Evolutionary conservation across 2,329 filamentous ascomycete species (phyloP).

Genomic region (Penicillium sp.): DNA sequence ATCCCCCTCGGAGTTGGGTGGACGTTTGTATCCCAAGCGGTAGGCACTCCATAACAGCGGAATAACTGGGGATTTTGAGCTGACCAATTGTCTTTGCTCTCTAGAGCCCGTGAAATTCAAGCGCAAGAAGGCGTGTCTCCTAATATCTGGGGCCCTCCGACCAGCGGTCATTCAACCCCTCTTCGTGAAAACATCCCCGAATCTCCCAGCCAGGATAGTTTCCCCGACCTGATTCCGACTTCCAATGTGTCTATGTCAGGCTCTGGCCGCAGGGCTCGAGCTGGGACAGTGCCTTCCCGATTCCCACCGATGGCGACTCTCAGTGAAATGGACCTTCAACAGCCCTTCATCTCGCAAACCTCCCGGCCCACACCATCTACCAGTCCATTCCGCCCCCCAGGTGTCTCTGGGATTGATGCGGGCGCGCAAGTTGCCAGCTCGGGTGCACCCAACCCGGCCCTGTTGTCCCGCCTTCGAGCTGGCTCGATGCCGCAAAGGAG

Average conservation of each 20-base stretch:
- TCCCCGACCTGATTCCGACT: slow-evolving; percentile 81
- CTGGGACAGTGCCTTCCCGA: slow-evolving; percentile 92
- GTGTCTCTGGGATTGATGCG: slow-evolving; percentile 42
- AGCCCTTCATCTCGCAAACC: slow-evolving; percentile 69
- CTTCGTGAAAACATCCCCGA: slow-evolving; percentile 97
- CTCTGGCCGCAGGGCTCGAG: slow-evolving; percentile 76
- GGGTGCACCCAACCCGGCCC: slow-evolving; percentile 63
- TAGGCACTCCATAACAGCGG: slow-evolving; percentile 49
- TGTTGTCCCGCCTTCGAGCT: slow-evolving; percentile 82
- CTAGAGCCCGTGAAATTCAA: slow-evolving; percentile 91
- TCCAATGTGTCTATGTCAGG: slow-evolving; percentile 65
- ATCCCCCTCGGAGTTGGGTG: slow-evolving; percentile 88
- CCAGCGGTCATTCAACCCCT: slow-evolving; percentile 93
- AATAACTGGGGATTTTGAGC: background rate
- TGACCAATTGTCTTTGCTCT: slow-evolving; percentile 5
- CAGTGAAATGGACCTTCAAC: slow-evolving; percentile 57
- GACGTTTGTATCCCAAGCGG: slow-evolving; percentile 87
- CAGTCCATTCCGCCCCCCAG: slow-evolving; percentile 76
- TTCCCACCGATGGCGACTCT: slow-evolving; percentile 76
- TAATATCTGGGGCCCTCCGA: slow-evolving; percentile 89
- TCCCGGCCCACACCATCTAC: slow-evolving; percentile 83
- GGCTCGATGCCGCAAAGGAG: slow-evolving; percentile 92
- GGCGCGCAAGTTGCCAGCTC: slow-evolving; percentile 40
- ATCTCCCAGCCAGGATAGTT: slow-evolving; percentile 87
- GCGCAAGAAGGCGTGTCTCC: slow-evolving; percentile 85